Evolutionary conservation across 495 filamentous ascomycete genomes (phyloP).

Genomic region (Podospora didyma): DNA sequence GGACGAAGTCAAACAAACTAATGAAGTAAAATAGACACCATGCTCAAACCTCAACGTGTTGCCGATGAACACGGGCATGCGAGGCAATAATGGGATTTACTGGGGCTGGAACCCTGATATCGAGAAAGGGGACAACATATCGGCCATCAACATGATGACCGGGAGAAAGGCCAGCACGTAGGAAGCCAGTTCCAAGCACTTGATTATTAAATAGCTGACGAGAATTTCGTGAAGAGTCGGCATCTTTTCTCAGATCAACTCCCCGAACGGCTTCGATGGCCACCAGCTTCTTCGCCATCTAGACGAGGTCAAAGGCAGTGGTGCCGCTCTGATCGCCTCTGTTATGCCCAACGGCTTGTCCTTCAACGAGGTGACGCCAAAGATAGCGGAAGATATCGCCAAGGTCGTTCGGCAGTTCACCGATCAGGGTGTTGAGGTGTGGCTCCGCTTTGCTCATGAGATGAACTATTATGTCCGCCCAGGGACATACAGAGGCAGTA

Average conservation of each 20-base stretch:
- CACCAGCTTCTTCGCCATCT: constrained; percentile 3
- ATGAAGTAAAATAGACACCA: not conserved
- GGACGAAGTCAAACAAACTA: not conserved
- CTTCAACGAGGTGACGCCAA: constrained; percentile 5
- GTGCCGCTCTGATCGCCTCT: constrained; percentile 3
- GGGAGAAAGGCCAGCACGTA: not conserved
- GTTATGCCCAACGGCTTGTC: constrained; percentile 12
- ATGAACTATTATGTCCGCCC: constrained; percentile 11
- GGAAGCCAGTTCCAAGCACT: too few relatives aligned
- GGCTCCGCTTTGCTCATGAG: constrained; percentile 15
- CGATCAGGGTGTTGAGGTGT: constrained; percentile 11
- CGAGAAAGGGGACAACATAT: not conserved
- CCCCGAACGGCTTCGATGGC: constrained; percentile 5
- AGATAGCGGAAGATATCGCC: constrained; percentile 5
- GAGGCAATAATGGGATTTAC: constrained; percentile 8
- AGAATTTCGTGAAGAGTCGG: not conserved
- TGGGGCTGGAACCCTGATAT: constrained; percentile 11
- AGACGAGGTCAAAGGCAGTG: constrained; percentile 1
- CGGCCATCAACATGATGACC: constrained; percentile 3
- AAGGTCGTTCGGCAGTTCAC: constrained; percentile 8
- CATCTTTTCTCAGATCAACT: constrained; percentile 8
- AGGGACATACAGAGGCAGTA: constrained; percentile 9
- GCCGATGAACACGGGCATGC: not conserved
- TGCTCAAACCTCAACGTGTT: not conserved
- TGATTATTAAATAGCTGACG: too few relatives aligned